Evolutionary conservation across 148 eudicot genomes (phyloP).

Genomic region (Nepenthes mirabilis): DNA sequence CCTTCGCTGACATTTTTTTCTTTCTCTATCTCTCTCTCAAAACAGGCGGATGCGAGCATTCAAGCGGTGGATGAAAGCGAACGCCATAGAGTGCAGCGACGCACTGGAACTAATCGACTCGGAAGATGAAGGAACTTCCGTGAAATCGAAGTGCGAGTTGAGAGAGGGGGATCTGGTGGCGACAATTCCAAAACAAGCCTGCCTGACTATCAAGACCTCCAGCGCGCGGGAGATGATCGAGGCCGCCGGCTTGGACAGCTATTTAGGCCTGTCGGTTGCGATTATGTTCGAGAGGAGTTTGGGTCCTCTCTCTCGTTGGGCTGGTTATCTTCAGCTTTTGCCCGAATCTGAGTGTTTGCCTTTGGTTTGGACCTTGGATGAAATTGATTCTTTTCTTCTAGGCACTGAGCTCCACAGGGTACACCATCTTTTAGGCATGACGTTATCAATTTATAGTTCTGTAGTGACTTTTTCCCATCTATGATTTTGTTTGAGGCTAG

Average conservation of each 20-base stretch:
- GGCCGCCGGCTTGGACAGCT: conserved; percentile 39
- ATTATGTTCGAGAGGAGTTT: conserved; percentile 80
- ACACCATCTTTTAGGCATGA: background rate
- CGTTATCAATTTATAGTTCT: too few species aligned
- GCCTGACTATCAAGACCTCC: conserved; percentile 61
- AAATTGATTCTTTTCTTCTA: conserved; percentile 41
- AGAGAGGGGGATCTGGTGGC: conserved; percentile 62
- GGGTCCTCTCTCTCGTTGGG: conserved; percentile 56
- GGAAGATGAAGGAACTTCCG: conserved; percentile 27
- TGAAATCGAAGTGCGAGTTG: conserved; percentile 39
- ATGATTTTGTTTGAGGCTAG: background rate
- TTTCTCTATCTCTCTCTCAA: too few species aligned
- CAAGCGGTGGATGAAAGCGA: conserved; percentile 67
- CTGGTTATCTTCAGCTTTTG: conserved; percentile 52
- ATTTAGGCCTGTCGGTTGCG: conserved; percentile 52
- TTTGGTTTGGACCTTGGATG: conserved; percentile 53
- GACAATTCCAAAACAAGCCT: conserved; percentile 57
- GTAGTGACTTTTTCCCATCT: too few species aligned
- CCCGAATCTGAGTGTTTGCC: conserved; percentile 50
- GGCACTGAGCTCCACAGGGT: conserved; percentile 97
- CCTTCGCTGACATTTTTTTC: too few species aligned
- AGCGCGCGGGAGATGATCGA: conserved; percentile 44
- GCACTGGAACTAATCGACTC: conserved; percentile 35
- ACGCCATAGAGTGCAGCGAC: conserved; percentile 42
- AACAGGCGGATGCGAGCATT: conserved; percentile 51